Conservation (phyloP, 148 eudicot genomes). For the Suaeda aralocaspica region DNA sequence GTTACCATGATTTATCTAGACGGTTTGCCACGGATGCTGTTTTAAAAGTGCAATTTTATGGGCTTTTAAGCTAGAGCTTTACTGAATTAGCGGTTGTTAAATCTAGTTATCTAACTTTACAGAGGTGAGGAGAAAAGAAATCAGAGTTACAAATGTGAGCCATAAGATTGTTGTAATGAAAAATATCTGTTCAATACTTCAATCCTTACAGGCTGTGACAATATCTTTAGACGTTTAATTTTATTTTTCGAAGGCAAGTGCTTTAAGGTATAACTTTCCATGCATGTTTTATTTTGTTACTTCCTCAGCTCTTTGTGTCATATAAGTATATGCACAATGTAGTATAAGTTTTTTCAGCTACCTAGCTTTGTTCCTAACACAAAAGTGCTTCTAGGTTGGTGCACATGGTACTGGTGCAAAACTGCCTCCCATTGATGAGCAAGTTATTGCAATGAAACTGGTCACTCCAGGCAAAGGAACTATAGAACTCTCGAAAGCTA, state of each 20-base stretch:
- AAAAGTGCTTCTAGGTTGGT: conserved; percentile 62
- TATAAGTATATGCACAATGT: not conserved
- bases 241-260: not conserved
- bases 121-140: not conserved
- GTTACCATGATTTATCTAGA: not conserved
- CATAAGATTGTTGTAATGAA: not conserved
- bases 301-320: not conserved
- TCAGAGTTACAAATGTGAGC: not conserved
- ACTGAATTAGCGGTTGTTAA: not conserved
- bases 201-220: no score
- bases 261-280: not conserved
- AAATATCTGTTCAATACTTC: not conserved
- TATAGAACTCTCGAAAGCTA: conserved; percentile 84
- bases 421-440: conserved; percentile 97
- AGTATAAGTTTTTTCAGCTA: not conserved
- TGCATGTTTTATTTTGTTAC: not conserved
- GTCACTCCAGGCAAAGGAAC: conserved; percentile 93
- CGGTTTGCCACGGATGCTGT: not conserved
- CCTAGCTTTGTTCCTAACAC: conserved; percentile 18
- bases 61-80: not conserved
- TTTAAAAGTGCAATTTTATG: not conserved
- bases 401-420: conserved; percentile 99
- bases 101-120: not conserved
- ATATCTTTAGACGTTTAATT: no score
- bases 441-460: conserved; percentile 86